Evolutionary conservation across 2,329 filamentous ascomycete genomes (phyloP), one percentile per base, ranked within the genome.

Genomic region (Onygenales sp.): DNA sequence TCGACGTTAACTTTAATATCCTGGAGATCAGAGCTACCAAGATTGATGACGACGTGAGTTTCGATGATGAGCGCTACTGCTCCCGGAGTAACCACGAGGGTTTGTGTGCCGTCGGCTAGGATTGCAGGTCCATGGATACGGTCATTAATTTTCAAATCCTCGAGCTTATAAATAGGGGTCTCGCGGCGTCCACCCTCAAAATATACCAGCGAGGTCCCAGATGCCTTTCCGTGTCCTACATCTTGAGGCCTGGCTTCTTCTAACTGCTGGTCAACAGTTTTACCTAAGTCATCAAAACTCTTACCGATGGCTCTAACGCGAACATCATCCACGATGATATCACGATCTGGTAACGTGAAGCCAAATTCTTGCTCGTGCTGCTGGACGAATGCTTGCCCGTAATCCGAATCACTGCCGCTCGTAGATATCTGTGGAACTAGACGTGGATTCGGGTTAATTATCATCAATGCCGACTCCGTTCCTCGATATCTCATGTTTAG

Each of bases 311-410:
- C 89, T 53, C 92, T 80, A 4, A 91, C 87, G 42, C 91, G 84
- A 2, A 95, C 87, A 66, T 95, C 91, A 57, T 95, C 91, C 6
- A 96, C 79, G 45, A 95, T 90, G 52, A 95, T 88, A 60, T 95
- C 88, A 52, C 90, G 79, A 55, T 94, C 87, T 27, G 83, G 83
- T 2, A 96, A 75, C 0, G 87, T 94, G 64, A 96, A 96, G 0
- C 90, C 90, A 64, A 96, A 96, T 65, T 96, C 91, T 64, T 93
- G 90, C 51, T 89, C 84, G 65, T 96, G 91, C 61, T 95, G 88
- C 61, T 84, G 83, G 34, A 94, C 76, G 63, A 97, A 96, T 0
- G 88, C 90, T 59, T 84, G 81, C 2, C 85, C 88, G 69, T 91
- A 96, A 1, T 84, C 86, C 87, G 87, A 94, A 7, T 85, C 80